Percentiles rank a stretch among this genome's conserved stretches.
Conservation (phyloP, 2,329 filamentous ascomycete genomes). For the Penicillium sp. region DNA sequence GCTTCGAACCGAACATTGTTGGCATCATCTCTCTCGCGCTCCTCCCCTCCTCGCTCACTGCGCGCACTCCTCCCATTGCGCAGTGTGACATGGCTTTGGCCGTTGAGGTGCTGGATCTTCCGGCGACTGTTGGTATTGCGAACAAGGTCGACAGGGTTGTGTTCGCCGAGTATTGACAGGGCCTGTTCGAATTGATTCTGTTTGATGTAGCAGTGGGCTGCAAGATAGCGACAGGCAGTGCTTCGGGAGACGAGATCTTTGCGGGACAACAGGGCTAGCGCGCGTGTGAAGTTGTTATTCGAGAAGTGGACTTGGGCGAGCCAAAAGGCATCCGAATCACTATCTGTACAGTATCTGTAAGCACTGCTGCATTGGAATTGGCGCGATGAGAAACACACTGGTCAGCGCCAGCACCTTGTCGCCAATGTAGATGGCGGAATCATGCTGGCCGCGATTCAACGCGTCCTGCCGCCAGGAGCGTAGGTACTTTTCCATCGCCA, state of each 20-base stretch:
- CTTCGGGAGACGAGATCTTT: constrained; percentile 78
- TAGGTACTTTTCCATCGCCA: constrained; percentile 81
- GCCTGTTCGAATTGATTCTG: constrained; percentile 88
- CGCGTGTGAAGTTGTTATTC: constrained; percentile 89
- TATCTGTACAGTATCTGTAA: constrained; percentile 53
- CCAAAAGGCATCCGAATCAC: constrained; percentile 93
- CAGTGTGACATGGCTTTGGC: constrained; percentile 48
- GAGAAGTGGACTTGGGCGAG: constrained; percentile 97
- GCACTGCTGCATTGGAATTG: background rate
- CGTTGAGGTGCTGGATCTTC: constrained; percentile 65
- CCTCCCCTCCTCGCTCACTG: constrained; percentile 53
- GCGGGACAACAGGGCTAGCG: constrained; percentile 77
- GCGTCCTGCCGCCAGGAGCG: constrained; percentile 94
- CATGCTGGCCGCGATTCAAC: constrained; percentile 91
- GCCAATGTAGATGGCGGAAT: constrained; percentile 92
- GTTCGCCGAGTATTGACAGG: constrained; percentile 77
- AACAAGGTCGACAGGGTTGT: constrained; percentile 87
- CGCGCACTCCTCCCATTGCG: constrained; percentile 47
- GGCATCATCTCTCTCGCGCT: constrained; percentile 64
- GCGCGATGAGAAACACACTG: constrained; percentile 49
- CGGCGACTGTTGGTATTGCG: constrained; percentile 61
- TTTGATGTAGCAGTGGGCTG: constrained; percentile 90
- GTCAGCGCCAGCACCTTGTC: constrained; percentile 95
- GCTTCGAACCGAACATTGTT: constrained; percentile 83
- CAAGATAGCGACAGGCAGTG: constrained; percentile 84